A percentile compares a stretch with the other conserved stretches of the same genome.
These are phyloP conservation scores for Phialocephala sp. DNA, from an alignment of 2,329 filamentous ascomycete species.

Conservation along the genomic window DNA sequence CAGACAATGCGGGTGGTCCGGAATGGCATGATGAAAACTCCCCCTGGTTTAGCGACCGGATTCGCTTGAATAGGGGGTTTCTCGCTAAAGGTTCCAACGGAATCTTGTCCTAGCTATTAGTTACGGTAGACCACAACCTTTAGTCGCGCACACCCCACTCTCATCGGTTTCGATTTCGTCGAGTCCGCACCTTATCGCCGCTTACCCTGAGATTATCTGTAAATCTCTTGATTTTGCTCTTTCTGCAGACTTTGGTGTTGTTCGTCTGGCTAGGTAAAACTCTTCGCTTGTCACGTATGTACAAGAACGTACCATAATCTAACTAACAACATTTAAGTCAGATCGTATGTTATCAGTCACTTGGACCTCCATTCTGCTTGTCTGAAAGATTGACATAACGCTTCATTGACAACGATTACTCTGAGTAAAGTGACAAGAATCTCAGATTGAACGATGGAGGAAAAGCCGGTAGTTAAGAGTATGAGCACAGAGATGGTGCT, in stretches of 20 bases:
- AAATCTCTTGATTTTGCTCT: neutral
- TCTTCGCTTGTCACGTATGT: no score
- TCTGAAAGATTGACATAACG: neutral
- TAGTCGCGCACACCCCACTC: neutral
- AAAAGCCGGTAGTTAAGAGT: conserved; percentile 18
- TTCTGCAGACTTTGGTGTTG: neutral
- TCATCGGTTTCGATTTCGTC: neutral
- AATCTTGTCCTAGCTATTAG: neutral
- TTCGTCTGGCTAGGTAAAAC: no score
- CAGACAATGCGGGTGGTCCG: no score
- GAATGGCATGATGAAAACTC: no score
- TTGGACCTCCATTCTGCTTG: neutral
- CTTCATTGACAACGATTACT: neutral
- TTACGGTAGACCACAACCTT: neutral
- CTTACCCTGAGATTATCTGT: neutral
- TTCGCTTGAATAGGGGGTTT: no score
- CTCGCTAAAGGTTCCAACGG: neutral
- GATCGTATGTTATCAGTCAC: no score
- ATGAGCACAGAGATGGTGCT: conserved; percentile 25
- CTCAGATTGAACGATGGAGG: conserved; percentile 6
- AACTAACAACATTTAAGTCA: no score
- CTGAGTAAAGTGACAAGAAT: neutral
- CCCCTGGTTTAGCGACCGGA: no score
- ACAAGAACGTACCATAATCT: no score
- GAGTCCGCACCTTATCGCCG: neutral